Base-by-base conservation (phyloP, 2,329 filamentous ascomycete genomes). In the Didymella keratinophila region DNA sequence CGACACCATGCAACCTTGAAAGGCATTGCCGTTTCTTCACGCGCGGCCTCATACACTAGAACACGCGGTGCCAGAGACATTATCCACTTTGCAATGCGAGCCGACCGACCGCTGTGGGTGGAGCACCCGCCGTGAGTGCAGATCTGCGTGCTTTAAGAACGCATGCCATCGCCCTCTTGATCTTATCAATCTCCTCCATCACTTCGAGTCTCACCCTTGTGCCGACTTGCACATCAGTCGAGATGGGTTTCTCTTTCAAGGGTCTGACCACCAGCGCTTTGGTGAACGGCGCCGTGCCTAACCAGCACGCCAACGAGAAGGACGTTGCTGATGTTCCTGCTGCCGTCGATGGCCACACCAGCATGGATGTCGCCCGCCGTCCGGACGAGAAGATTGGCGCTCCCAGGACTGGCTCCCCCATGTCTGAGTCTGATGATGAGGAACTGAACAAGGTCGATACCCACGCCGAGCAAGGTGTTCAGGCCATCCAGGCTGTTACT, bases 201-300 rank as follows among this genome's bases (percentile, higher is more conserved):
- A 36, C 45, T 45, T 36, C 32, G 27, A 51, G 12, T 34, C 39
- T 46, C 39, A 34, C 44, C 51, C 50, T 39, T 43, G 51, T 49
- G 48, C 48, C 39, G 28, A 27, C 25, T n/a, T 37, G 28, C 49
- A 45, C 52, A 36, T 34, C 23, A 28, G 30, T 56, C 63, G 66
- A 52, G 25, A 74, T 74, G 71, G 71, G 71, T 36, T 70, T 74
- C 65, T 62, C 56, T 44, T 73, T 74, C 71, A 72, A 65, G 57
- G 70, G 69, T 20, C 52, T 74, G 60, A 69, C 71, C 32, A 69
- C 64, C 49, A 66, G 60, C 41, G 70, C 71, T 34, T 45, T 73
- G 61, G 55, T 70, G 37, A 65, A 65, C 51, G 61, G 61, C n/a
- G 65, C 61, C 50, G 52, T 52, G 34, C 16, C 52, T 36, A 28